Percentiles rank a stretch among this genome's conserved stretches.
phyloP scores from a whole-genome alignment of 441 rosid genomes.

The Erodium trifolium region DNA sequence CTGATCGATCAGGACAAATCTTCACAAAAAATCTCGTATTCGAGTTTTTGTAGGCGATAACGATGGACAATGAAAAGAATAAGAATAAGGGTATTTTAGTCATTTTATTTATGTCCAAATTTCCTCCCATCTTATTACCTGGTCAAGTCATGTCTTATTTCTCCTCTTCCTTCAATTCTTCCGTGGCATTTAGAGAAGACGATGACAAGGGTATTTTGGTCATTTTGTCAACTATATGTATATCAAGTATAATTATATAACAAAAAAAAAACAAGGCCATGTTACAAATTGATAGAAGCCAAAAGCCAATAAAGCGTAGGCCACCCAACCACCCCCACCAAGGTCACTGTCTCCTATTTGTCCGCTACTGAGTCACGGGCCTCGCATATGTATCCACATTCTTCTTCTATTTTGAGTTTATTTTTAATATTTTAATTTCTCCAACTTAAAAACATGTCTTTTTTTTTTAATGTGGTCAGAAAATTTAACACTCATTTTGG shows the following conservation, averaged over 20 bases:
- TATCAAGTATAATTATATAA: too few species aligned
- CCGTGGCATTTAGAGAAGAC: too few species aligned
- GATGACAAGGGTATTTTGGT: neutral
- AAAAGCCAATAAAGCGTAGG: neutral
- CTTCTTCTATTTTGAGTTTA: neutral
- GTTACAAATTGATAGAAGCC: neutral
- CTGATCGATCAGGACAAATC: too few species aligned
- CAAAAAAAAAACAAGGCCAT: too few species aligned
- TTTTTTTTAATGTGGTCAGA: too few species aligned
- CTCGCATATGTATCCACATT: neutral
- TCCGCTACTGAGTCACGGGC: neutral
- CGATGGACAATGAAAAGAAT: neutral
- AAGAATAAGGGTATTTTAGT: neutral
- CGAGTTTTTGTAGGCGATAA: too few species aligned
- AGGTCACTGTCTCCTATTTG: neutral
- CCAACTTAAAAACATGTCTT: too few species aligned
- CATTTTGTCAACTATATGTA: neutral
- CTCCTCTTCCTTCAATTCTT: neutral
- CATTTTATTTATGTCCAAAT: neutral
- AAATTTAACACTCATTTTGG: too few species aligned
- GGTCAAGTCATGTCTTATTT: neutral
- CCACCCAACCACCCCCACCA: neutral
- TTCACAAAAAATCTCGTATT: too few species aligned
- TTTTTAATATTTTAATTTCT: too few species aligned
- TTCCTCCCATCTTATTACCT: neutral